Evolutionary conservation across 768 basidiomycete genomes (phyloP).

Genomic region (Lentinus tigrinus): DNA sequence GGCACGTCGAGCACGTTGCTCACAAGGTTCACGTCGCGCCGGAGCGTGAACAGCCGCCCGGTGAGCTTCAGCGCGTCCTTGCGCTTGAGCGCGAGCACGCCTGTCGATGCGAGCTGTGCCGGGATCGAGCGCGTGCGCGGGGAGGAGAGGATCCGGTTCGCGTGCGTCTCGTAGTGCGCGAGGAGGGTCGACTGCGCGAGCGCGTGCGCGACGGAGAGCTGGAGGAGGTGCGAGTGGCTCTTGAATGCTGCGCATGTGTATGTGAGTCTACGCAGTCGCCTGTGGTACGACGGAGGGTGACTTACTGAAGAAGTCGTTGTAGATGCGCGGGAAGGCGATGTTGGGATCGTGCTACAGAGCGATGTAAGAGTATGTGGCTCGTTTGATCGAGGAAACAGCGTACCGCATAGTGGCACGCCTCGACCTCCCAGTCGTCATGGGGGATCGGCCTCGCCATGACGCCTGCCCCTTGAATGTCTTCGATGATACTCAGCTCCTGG

Average conservation of each 20-base stretch:
- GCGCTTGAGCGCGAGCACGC: slow-evolving; percentile 71
- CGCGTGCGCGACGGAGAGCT: slow-evolving; percentile 92
- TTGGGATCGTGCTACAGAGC: slow-evolving; percentile 71
- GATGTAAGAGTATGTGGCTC: not conserved
- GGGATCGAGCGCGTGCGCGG: slow-evolving; percentile 80
- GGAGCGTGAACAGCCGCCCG: slow-evolving; percentile 69
- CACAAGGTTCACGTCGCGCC: slow-evolving; percentile 87
- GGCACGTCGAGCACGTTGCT: slow-evolving; percentile 93
- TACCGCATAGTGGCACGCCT: slow-evolving; percentile 89
- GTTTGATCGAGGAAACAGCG: slow-evolving; percentile 26
- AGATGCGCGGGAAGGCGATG: slow-evolving; percentile 86
- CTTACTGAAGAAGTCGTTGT: slow-evolving; percentile 95
- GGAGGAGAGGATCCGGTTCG: slow-evolving; percentile 75
- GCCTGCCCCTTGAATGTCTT: slow-evolving; percentile 76
- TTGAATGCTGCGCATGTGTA: slow-evolving; percentile 66
- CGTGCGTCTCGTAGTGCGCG: slow-evolving; percentile 79
- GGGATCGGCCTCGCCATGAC: slow-evolving; percentile 63
- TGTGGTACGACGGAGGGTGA: slow-evolving; percentile 5
- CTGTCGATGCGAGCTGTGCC: slow-evolving; percentile 74
- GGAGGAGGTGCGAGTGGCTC: slow-evolving; percentile 84
- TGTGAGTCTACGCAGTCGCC: slow-evolving; percentile 1
- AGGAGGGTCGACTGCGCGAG: slow-evolving; percentile 93
- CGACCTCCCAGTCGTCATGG: slow-evolving; percentile 70
- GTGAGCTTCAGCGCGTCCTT: slow-evolving; percentile 86
- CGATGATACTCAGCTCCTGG: slow-evolving; percentile 80